phyloP scores from a whole-genome alignment of 2,329 filamentous ascomycete genomes.

The Hypomyces perniciosus region DNA sequence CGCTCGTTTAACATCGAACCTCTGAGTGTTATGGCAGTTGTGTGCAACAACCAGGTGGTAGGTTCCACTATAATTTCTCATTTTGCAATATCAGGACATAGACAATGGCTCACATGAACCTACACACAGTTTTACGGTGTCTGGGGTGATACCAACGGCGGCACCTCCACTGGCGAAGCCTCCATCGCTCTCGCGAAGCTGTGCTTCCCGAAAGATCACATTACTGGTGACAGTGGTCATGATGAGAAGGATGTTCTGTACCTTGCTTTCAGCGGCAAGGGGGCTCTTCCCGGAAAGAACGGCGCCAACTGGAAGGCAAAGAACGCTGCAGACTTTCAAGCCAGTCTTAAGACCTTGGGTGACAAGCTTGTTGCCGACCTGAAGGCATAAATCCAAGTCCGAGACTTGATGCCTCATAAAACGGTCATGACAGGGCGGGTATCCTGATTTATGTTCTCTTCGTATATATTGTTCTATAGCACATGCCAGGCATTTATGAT shows the following conservation, averaged over 20 bases:
- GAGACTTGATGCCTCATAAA: no score
- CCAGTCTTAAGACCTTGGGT: conserved; percentile 40
- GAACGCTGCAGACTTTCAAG: conserved; percentile 39
- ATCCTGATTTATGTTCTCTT: no score
- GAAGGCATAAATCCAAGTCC: not conserved
- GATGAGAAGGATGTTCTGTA: conserved; percentile 48
- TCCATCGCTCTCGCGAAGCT: conserved; percentile 45
- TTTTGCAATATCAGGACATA: not conserved
- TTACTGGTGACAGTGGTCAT: conserved; percentile 48
- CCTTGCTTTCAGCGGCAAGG: conserved; percentile 46
- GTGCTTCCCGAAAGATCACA: conserved; percentile 39
- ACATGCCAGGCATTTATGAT: no score
- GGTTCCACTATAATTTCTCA: not conserved
- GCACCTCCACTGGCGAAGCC: conserved; percentile 41
- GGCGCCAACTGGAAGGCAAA: conserved; percentile 46
- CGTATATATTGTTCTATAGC: no score
- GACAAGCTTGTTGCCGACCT: conserved; percentile 35
- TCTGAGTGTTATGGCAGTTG: conserved; percentile 7
- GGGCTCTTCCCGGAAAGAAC: conserved; percentile 43
- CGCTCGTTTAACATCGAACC: conserved; percentile 4
- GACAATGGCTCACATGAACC: not conserved
- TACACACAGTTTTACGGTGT: conserved; percentile 36
- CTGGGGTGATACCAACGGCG: conserved; percentile 53
- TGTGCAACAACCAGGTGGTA: conserved; percentile 10
- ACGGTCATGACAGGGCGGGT: no score